These are phyloP conservation scores for Fusarium nematophilum DNA, from an alignment of 2,329 filamentous ascomycete genomes.

Conservation along the genomic window DNA sequence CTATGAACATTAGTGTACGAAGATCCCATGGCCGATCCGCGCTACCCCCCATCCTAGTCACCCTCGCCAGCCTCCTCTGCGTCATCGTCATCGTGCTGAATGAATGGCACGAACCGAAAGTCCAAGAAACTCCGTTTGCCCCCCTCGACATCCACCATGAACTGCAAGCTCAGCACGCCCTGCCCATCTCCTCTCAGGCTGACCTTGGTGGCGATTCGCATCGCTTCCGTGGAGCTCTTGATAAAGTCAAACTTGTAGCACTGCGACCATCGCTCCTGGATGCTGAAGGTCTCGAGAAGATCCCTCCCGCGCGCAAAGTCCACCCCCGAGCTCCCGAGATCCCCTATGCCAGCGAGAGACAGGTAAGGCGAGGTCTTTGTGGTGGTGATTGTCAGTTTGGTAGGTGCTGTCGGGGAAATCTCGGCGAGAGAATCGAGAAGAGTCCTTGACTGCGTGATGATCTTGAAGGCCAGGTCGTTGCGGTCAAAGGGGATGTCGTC, in stretches of 20 bases:
- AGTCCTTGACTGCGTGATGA: slow-evolving; percentile 87
- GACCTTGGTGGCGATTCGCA: slow-evolving; percentile 92
- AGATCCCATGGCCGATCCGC: slow-evolving; percentile 2
- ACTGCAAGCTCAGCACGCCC: slow-evolving; percentile 92
- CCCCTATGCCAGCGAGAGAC: slow-evolving; percentile 72
- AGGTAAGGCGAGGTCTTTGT: slow-evolving; percentile 76
- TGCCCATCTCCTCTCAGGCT: slow-evolving; percentile 89
- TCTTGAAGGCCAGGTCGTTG: slow-evolving; percentile 84
- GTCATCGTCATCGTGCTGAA: slow-evolving; percentile 64
- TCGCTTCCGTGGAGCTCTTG: slow-evolving; percentile 88
- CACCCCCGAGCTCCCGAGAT: slow-evolving; percentile 72
- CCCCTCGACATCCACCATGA: slow-evolving; percentile 90
- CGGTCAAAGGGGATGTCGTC: slow-evolving; percentile 92
- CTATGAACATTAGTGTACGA: neutral
- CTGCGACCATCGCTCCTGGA: slow-evolving; percentile 70
- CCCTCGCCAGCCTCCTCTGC: slow-evolving; percentile 24
- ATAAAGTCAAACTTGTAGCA: slow-evolving; percentile 89
- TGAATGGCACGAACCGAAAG: slow-evolving; percentile 82
- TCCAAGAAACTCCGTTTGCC: slow-evolving; percentile 79
- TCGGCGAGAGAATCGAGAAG: slow-evolving; percentile 79
- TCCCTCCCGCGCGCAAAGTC: slow-evolving; percentile 73
- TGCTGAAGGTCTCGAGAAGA: slow-evolving; percentile 80
- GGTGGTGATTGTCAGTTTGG: slow-evolving; percentile 75
- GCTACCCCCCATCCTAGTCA: slow-evolving; percentile 4
- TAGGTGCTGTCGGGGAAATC: slow-evolving; percentile 76